Evolutionary conservation across 2,329 filamentous ascomycete genomes (phyloP), one percentile per base, ranked within the genome.

Genomic region (Colletotrichum spaethianum): DNA sequence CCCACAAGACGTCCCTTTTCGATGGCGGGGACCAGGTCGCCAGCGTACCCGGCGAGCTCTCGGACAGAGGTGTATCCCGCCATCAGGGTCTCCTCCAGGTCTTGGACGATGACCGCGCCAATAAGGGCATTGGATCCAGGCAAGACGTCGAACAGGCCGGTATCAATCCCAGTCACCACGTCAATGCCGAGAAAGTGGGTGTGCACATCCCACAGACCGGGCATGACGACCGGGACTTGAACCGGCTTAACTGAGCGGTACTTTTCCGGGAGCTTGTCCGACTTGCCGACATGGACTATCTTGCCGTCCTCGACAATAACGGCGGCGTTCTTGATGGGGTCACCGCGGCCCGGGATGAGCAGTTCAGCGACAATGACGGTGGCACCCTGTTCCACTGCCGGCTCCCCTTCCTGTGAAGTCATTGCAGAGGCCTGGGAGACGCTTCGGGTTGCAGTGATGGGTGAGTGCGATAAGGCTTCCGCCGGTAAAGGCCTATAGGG

Each of bases 141-240:
- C 53, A 77, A 62, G 65, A 78, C 63, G 28, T 62, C 61, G 36
- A 53, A 55, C 7, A 63, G n/a, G 14, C 68, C 63, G 16, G 36
- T 61, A 12, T 74, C 70, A 11, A 77, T 69, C 38, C 75, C 75
- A 23, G 53, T 62, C 26, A 73, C 60, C 20, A 75, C 68, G 26
- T 77, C 77, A 5, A 77, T 68, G n/a, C 84, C 86, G 5, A 81
- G 73, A 72, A 85, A 86, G 75, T 89, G 87, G 0, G 83, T 81
- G 75, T 88, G 87, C 72, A 82, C 85, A 69, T 89, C 87, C 86
- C 86, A 89, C 28, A 89, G 81, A 2, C 87, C 87, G 0, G 87
- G 86, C 79, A 89, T 84, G 11, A 87, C 75, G 12, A 85, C 82
- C 0, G 82, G 81, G 18, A 87, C 83, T 23, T 79, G 77, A 0